Conservation (phyloP, 192 early-diverging fungal species). For the Mortierella antarctica region DNA sequence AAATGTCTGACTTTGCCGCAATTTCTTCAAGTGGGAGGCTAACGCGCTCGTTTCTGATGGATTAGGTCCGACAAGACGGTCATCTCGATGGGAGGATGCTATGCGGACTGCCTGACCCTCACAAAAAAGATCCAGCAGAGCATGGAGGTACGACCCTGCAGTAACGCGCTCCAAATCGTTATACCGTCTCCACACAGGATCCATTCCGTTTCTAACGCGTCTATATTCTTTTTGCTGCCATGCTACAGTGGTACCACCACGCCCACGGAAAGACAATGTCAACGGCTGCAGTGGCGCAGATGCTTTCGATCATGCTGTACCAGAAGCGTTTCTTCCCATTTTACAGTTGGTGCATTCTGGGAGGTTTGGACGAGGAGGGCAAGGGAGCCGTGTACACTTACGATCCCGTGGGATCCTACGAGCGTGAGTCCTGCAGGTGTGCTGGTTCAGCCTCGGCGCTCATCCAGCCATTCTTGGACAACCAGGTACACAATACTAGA, state of each 20-base stretch:
- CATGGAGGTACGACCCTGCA: conserved; percentile 73
- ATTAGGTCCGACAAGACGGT: conserved; percentile 82
- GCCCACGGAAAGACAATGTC: conserved; percentile 92
- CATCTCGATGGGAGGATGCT: conserved; percentile 87
- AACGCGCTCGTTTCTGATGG: background rate
- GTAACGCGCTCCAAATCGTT: background rate
- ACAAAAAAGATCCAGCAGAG: conserved; percentile 85
- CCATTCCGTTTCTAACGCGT: background rate
- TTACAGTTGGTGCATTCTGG: conserved; percentile 90
- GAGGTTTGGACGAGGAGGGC: conserved; percentile 91
- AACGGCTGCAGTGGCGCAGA: conserved; percentile 88
- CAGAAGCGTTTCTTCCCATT: conserved; percentile 96
- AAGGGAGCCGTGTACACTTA: conserved; percentile 92
- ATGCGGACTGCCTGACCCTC: conserved; percentile 88
- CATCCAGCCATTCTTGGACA: conserved; percentile 98
- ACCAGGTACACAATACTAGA: conserved; percentile 67
- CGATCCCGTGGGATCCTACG: conserved; percentile 93
- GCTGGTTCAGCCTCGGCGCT: conserved; percentile 89
- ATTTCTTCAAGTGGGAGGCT: background rate
- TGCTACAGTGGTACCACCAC: conserved; percentile 86
- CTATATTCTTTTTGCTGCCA: background rate
- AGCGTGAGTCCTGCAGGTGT: conserved; percentile 79
- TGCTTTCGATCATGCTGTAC: conserved; percentile 94
- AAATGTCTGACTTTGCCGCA: background rate
- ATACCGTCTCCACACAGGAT: background rate